These are phyloP conservation scores for Puccinia hordei DNA, from an alignment of 1,284 basidiomycete species.

Conservation along the genomic window DNA sequence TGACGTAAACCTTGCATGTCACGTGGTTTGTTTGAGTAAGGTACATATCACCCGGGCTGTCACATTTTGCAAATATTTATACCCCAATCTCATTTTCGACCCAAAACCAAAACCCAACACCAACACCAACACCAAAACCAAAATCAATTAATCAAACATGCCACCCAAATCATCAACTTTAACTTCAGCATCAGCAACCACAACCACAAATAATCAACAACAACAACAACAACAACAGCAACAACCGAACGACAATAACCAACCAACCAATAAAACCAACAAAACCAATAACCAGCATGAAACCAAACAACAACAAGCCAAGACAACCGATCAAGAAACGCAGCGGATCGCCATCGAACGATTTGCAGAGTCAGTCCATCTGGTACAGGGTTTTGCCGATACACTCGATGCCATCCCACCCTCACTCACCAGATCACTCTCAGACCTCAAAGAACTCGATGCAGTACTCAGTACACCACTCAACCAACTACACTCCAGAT, in stretches of 20 bases:
- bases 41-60: background rate
- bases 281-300: background rate
- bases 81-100: too few species aligned
- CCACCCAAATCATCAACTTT: background rate
- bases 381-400: conserved; percentile 28
- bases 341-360: background rate
- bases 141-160: too few species aligned
- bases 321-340: background rate
- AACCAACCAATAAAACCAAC: background rate
- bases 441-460: conserved; percentile 94
- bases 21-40: too few species aligned
- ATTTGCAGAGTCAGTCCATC: conserved; percentile 48
- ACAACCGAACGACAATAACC: background rate
- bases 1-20: too few species aligned
- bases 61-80: too few species aligned
- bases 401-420: conserved; percentile 89
- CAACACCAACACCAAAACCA: background rate
- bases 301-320: background rate
- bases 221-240: background rate
- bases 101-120: too few species aligned
- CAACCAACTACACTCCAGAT: conserved; percentile 64
- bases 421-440: conserved; percentile 90
- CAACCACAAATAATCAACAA: background rate
- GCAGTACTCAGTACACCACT: conserved; percentile 77
- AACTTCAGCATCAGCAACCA: background rate